phyloP scores from a whole-genome alignment of 1,284 basidiomycete species.

The Leccinum angustisporum region DNA sequence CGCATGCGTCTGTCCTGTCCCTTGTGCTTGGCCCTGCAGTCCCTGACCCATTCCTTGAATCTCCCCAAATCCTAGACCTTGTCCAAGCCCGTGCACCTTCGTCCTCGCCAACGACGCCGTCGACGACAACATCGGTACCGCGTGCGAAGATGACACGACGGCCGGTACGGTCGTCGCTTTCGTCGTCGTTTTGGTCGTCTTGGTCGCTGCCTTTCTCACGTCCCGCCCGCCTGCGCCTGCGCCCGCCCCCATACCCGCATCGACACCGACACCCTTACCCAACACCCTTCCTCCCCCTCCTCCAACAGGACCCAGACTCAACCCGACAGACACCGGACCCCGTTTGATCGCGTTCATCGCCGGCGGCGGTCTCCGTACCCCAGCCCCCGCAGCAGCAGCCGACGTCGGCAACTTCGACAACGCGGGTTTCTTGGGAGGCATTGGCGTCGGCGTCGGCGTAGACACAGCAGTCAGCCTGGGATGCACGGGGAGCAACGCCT shows the following conservation, averaged over 20 bases:
- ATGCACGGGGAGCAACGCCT: background rate
- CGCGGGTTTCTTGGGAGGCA: slow-evolving; percentile 13
- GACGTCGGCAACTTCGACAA: slow-evolving; percentile 4
- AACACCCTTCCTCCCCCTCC: background rate
- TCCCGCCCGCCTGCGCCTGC: slow-evolving; percentile 17
- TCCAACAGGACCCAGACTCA: background rate
- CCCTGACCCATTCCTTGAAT: background rate
- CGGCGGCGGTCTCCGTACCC: background rate
- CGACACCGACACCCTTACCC: background rate
- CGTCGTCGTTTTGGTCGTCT: background rate
- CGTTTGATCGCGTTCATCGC: background rate
- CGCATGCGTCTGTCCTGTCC: slow-evolving; percentile 3
- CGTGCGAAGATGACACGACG: slow-evolving; percentile 64
- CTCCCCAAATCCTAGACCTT: slow-evolving; percentile 15
- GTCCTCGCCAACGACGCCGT: slow-evolving; percentile 70
- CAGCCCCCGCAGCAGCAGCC: background rate
- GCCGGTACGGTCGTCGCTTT: slow-evolving; percentile 55
- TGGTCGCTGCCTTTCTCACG: background rate
- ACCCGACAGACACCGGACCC: background rate
- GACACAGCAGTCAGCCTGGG: background rate
- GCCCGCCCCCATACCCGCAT: background rate
- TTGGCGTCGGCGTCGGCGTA: background rate
- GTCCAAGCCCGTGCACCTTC: slow-evolving; percentile 19
- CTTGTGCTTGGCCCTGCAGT: background rate
- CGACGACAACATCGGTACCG: slow-evolving; percentile 66